phyloP scores from a whole-genome alignment of 1,139 yeast species.

The Yamadazyma diddensiae region DNA sequence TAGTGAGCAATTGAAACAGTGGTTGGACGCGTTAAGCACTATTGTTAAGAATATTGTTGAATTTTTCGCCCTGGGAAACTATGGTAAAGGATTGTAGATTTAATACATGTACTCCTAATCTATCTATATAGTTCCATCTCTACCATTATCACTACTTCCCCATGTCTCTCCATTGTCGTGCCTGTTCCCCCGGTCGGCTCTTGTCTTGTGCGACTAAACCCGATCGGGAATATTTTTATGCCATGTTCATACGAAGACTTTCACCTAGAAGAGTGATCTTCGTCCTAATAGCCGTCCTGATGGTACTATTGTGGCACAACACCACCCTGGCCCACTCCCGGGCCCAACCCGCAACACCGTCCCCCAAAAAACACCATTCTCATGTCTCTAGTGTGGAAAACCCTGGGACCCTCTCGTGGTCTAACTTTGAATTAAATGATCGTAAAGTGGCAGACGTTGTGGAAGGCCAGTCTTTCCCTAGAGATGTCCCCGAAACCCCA shows the following conservation, averaged over 20 bases:
- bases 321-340: too few relatives aligned
- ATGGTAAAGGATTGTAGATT: constrained; percentile 78
- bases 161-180: too few relatives aligned
- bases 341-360: too few relatives aligned
- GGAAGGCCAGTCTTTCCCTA: not conserved
- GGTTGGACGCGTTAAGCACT: constrained; percentile 76
- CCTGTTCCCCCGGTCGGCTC: too few relatives aligned
- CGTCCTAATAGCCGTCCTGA: not conserved
- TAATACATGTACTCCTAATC: too few relatives aligned
- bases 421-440: not conserved
- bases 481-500: not conserved
- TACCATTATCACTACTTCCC: too few relatives aligned
- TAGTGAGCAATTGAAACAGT: constrained; percentile 55
- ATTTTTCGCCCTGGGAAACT: constrained; percentile 76
- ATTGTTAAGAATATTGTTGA: constrained; percentile 72
- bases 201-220: not conserved
- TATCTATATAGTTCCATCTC: too few relatives aligned
- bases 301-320: not conserved
- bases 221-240: not conserved
- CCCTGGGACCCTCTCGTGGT: not conserved
- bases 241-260: not conserved
- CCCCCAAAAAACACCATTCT: too few relatives aligned
- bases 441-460: not conserved
- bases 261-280: constrained; percentile 3
- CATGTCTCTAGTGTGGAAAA: not conserved